Conservation (phyloP, 768 basidiomycete species). For the Serendipita sp. region DNA sequence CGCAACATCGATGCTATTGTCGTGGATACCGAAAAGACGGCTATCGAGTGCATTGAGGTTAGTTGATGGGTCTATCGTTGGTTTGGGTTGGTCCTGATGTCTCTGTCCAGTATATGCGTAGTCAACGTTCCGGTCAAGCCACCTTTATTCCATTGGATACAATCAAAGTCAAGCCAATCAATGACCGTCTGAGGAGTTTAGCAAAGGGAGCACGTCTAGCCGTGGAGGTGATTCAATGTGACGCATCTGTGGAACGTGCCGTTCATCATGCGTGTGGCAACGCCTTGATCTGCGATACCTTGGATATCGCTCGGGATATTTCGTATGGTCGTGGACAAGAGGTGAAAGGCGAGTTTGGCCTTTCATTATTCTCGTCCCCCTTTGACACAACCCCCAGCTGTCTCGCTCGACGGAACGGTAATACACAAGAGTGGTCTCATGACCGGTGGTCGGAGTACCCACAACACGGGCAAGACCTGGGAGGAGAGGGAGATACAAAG, state of each 20-base stretch:
- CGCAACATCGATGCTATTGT: conserved; percentile 92
- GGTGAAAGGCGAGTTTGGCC: conserved; percentile 61
- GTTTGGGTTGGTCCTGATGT: background rate
- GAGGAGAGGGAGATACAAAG: conserved; percentile 89
- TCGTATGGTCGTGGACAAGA: conserved; percentile 93
- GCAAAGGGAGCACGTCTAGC: conserved; percentile 77
- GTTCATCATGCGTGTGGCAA: conserved; percentile 96
- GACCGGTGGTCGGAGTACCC: conserved; percentile 80
- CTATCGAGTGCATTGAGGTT: conserved; percentile 94
- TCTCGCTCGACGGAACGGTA: conserved; percentile 89
- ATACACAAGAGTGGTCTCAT: conserved; percentile 97
- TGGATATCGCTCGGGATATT: conserved; percentile 81
- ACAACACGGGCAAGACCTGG: conserved; percentile 71
- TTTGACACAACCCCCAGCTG: conserved; percentile 36
- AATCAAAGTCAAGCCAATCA: conserved; percentile 83
- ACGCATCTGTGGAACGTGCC: conserved; percentile 76
- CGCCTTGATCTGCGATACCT: conserved; percentile 85
- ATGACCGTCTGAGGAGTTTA: conserved; percentile 87
- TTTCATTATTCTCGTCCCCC: background rate
- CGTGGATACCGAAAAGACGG: conserved; percentile 92
- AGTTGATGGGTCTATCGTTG: too few species aligned
- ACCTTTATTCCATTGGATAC: conserved; percentile 99
- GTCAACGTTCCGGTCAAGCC: conserved; percentile 86
- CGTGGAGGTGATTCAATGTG: conserved; percentile 68
- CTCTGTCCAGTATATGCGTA: conserved; percentile 65